These are phyloP conservation scores for Chalciporus chontae DNA, from an alignment of 768 basidiomycete species.

Conservation along the genomic window DNA sequence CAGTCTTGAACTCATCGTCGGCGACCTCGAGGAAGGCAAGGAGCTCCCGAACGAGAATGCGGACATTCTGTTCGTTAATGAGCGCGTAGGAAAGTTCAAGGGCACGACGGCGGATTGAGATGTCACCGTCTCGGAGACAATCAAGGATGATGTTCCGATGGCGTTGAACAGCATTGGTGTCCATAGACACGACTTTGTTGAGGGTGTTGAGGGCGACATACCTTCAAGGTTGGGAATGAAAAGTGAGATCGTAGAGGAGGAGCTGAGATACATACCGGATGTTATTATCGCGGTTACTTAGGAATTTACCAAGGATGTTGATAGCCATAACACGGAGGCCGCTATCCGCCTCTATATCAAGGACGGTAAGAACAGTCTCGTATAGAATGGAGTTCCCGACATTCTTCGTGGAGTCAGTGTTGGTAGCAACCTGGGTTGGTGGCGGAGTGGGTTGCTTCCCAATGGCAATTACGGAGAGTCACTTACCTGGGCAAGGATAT, in stretches of 20 bases:
- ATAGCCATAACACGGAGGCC: constrained; percentile 98
- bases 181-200: constrained; percentile 97
- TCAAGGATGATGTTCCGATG: constrained; percentile 99
- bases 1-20: constrained; percentile 97
- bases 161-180: constrained; percentile 96
- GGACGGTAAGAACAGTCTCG: constrained; percentile 92
- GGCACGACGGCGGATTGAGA: constrained; percentile 95
- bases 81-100: constrained; percentile 96
- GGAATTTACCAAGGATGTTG: constrained; percentile 97
- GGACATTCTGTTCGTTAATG: constrained; percentile 92
- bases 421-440: constrained; percentile 83
- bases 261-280: constrained; percentile 67
- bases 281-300: constrained; percentile 97
- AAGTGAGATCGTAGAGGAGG: not conserved
- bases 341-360: constrained; percentile 96
- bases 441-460: not conserved
- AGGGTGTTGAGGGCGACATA: constrained; percentile 98
- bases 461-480: not conserved
- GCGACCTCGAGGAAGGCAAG: constrained; percentile 97
- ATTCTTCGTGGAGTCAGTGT: constrained; percentile 96
- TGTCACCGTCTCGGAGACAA: constrained; percentile 97
- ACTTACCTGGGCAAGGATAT: constrained; percentile 88
- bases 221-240: constrained; percentile 38
- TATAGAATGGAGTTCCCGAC: constrained; percentile 98
- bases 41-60: constrained; percentile 87